phyloP scores from a whole-genome alignment of 208 protist species.

The Hexamita inflata region DNA sequence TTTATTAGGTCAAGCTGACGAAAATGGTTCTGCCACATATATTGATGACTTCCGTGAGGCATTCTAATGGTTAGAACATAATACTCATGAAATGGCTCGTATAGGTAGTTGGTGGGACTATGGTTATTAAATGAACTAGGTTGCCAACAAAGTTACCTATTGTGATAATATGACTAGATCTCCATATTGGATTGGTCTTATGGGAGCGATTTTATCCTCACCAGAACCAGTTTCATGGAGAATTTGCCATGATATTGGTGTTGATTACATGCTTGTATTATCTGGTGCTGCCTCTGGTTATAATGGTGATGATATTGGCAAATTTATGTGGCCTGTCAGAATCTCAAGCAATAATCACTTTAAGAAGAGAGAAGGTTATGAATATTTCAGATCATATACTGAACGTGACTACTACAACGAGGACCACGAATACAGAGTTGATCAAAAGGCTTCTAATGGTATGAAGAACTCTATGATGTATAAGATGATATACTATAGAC shows the following conservation, averaged over 20 bases:
- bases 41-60: slow-evolving; percentile 43
- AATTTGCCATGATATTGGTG: slow-evolving; percentile 30
- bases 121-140: slow-evolving; percentile 38
- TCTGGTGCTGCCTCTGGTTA: slow-evolving; percentile 36
- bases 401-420: slow-evolving; percentile 32
- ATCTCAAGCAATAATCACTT: slow-evolving; percentile 37
- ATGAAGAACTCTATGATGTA: slow-evolving; percentile 33
- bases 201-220: slow-evolving; percentile 30
- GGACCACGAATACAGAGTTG: slow-evolving; percentile 27
- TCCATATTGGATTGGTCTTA: slow-evolving; percentile 35
- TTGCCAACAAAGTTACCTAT: slow-evolving; percentile 30
- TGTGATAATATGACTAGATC: slow-evolving; percentile 42
- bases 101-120: slow-evolving; percentile 41
- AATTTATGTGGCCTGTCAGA: slow-evolving; percentile 39
- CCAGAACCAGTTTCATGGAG: slow-evolving; percentile 18
- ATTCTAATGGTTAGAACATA: slow-evolving; percentile 34
- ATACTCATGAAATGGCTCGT: slow-evolving; percentile 26
- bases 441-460: slow-evolving; percentile 6
- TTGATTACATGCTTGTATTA: slow-evolving; percentile 39
- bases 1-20: not conserved
- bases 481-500: slow-evolving; percentile 33
- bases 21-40: slow-evolving; percentile 11
- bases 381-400: slow-evolving; percentile 19
- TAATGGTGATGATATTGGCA: slow-evolving; percentile 36
- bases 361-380: not conserved